A percentile compares a stretch with the other conserved stretches of the same genome.
These are phyloP conservation scores for Mikania micrantha DNA, from an alignment of 129 eudicot genomes.

Conservation along the genomic window DNA sequence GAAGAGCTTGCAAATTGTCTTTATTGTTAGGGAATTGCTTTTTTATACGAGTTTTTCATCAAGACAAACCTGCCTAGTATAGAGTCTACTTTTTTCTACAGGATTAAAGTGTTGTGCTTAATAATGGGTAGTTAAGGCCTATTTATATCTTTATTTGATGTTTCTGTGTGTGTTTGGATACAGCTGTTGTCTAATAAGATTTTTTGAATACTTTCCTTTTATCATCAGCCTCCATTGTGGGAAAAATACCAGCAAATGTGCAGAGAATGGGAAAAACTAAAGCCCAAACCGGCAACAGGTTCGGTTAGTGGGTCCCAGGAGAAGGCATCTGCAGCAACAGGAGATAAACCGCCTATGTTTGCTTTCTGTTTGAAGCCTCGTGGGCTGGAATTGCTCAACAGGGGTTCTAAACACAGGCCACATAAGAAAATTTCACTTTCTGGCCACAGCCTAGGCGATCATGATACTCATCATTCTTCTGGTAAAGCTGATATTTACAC, in stretches of 20 bases:
- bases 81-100: neutral
- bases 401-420: slow-evolving; percentile 83
- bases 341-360: slow-evolving; percentile 86
- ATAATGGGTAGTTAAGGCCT: neutral
- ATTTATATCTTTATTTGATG: too few species aligned
- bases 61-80: neutral
- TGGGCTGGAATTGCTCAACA: slow-evolving; percentile 71
- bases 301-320: slow-evolving; percentile 45
- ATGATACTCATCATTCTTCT: slow-evolving; percentile 43
- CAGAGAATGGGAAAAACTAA: slow-evolving; percentile 68
- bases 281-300: slow-evolving; percentile 29
- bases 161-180: neutral
- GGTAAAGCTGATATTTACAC: slow-evolving; percentile 30
- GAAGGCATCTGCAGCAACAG: slow-evolving; percentile 43
- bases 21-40: neutral
- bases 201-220: neutral
- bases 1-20: neutral
- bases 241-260: slow-evolving; percentile 72
- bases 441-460: slow-evolving; percentile 57
- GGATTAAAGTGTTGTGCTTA: neutral
- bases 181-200: neutral
- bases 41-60: neutral
- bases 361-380: slow-evolving; percentile 85
- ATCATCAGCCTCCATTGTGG: slow-evolving; percentile 89
- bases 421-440: slow-evolving; percentile 62